A percentile compares a stretch with the other conserved stretches of the same genome.
These are phyloP conservation scores for Cryptosporidium viatorum DNA, from an alignment of 169 alveolate species.

Conservation along the genomic window DNA sequence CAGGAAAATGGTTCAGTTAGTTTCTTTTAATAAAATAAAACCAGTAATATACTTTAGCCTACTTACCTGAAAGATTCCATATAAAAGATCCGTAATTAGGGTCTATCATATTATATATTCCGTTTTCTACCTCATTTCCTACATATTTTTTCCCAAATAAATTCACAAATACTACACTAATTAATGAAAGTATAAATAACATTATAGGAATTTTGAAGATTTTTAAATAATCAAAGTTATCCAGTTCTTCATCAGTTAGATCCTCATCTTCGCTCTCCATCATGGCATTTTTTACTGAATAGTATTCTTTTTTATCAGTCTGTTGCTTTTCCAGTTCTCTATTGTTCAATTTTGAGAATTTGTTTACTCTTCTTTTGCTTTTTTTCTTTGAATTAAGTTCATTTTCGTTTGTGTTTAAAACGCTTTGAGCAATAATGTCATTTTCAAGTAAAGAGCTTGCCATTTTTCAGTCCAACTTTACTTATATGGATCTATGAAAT, in stretches of 20 bases:
- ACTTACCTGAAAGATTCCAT: conserved; percentile 56
- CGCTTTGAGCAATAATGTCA: background rate
- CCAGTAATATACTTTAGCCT: background rate
- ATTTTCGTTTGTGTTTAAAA: background rate
- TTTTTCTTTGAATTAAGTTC: background rate
- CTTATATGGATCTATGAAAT: too few species aligned
- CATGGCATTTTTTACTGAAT: background rate
- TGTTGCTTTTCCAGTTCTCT: background rate
- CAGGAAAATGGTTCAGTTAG: background rate
- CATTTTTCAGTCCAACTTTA: background rate
- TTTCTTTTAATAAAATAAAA: background rate
- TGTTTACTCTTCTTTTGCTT: background rate
- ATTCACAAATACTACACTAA: conserved; percentile 22
- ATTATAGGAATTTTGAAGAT: conserved; percentile 35
- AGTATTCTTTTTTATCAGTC: background rate
- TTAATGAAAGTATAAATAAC: conserved; percentile 12
- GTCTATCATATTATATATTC: background rate
- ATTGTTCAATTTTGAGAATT: background rate
- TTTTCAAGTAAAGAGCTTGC: background rate
- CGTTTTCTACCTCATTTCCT: background rate
- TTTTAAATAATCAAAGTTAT: background rate
- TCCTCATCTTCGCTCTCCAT: conserved; percentile 13
- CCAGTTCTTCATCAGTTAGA: background rate
- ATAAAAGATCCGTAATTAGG: background rate
- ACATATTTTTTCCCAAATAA: conserved; percentile 11